Percentiles rank a stretch among this genome's conserved stretches.
These are phyloP conservation scores for Ophioceras dolichostomum DNA, from an alignment of 2,329 filamentous ascomycete species.

Conservation along the genomic window DNA sequence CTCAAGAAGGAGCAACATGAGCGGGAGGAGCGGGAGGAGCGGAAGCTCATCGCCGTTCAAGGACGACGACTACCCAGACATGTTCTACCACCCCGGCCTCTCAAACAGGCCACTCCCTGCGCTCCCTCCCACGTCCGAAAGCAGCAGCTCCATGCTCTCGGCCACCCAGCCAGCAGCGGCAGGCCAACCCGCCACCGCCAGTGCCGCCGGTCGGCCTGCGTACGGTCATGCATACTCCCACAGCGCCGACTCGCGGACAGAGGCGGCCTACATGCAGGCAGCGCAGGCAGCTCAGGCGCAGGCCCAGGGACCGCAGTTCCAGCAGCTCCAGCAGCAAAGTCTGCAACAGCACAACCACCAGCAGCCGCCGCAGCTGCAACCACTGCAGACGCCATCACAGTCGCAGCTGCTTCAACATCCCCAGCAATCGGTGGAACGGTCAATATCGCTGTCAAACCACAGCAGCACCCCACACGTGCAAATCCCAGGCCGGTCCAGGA, in stretches of 20 bases:
- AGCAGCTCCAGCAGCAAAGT: too few species aligned
- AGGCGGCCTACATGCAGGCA: conserved; percentile 32
- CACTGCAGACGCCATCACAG: too few species aligned
- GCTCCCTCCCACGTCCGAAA: conserved; percentile 51
- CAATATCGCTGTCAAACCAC: conserved; percentile 73
- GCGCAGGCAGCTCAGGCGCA: conserved; percentile 24
- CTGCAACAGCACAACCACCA: too few species aligned
- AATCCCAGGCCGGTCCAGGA: conserved; percentile 83
- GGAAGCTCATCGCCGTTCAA: conserved; percentile 54
- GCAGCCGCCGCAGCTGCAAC: conserved; percentile 29
- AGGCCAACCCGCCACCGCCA: too few species aligned
- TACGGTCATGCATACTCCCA: conserved; percentile 37
- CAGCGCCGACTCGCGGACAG: conserved; percentile 31
- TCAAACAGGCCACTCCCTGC: conserved; percentile 51
- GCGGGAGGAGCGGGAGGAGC: too few species aligned
- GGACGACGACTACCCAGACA: conserved; percentile 59
- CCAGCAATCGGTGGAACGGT: conserved; percentile 57
- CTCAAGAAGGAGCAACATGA: too few species aligned
- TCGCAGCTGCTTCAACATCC: too few species aligned
- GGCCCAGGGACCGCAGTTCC: too few species aligned
- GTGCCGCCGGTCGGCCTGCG: conserved; percentile 29
- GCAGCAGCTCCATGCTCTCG: conserved; percentile 37
- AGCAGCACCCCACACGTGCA: conserved; percentile 68
- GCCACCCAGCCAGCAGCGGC: conserved; percentile 30
- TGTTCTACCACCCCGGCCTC: conserved; percentile 88